Evolutionary conservation across 768 basidiomycete species (phyloP).

Genomic region (Tylopilus sp.): DNA sequence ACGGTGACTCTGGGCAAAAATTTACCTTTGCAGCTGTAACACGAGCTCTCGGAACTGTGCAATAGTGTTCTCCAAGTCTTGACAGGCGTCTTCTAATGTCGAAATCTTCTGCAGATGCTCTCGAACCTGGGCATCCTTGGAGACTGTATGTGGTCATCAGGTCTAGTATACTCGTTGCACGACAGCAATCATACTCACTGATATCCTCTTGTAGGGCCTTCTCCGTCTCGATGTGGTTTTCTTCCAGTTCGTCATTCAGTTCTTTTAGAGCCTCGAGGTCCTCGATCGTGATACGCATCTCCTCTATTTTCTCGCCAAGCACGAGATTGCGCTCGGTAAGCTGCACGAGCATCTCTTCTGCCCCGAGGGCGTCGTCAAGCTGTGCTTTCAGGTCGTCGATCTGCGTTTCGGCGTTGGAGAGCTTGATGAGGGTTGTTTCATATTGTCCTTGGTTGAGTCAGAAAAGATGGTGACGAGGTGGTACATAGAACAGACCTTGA

Average conservation of each 20-base stretch:
- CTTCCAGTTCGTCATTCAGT: slow-evolving; percentile 94
- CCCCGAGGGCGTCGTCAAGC: slow-evolving; percentile 91
- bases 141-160: slow-evolving; percentile 41
- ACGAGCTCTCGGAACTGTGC: slow-evolving; percentile 92
- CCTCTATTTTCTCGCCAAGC: slow-evolving; percentile 97
- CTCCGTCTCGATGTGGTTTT: slow-evolving; percentile 93
- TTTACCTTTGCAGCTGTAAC: slow-evolving; percentile 72
- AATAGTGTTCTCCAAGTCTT: slow-evolving; percentile 87
- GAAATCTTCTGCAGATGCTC: slow-evolving; percentile 65
- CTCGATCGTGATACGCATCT: slow-evolving; percentile 94
- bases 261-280: slow-evolving; percentile 96
- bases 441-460: slow-evolving; percentile 56
- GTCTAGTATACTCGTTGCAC: not conserved
- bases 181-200: slow-evolving; percentile 45
- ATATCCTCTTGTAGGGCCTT: slow-evolving; percentile 87
- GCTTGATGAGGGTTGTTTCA: slow-evolving; percentile 73
- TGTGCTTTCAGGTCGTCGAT: slow-evolving; percentile 93
- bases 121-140: slow-evolving; percentile 66
- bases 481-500: slow-evolving; percentile 51
- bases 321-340: slow-evolving; percentile 92
- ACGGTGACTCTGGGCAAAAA: not conserved
- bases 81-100: slow-evolving; percentile 70
- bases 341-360: slow-evolving; percentile 94
- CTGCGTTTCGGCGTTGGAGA: slow-evolving; percentile 85
- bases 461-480: not conserved